These are phyloP conservation scores for Trichoderma koningii DNA, from an alignment of 2,329 filamentous ascomycete genomes.

Conservation along the genomic window DNA sequence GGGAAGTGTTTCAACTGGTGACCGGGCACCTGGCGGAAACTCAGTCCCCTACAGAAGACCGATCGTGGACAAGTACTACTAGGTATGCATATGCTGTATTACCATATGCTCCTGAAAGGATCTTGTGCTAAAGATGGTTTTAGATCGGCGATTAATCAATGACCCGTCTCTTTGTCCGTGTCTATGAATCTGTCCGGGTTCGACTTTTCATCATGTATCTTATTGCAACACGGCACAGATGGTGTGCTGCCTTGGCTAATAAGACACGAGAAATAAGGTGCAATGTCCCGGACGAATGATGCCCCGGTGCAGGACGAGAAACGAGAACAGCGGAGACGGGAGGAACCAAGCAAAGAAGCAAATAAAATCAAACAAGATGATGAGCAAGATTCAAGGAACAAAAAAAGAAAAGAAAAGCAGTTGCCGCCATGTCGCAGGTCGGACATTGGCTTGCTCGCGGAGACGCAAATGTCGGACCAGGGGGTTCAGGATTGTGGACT, in stretches of 20 bases:
- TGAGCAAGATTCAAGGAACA: background rate
- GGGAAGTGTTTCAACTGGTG: background rate
- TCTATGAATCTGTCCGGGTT: no score
- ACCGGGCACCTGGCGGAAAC: background rate
- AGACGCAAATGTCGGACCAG: background rate
- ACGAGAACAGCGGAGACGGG: background rate
- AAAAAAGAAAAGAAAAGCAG: background rate
- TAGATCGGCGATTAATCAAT: no score
- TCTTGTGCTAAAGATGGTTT: no score
- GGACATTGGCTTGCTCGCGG: background rate
- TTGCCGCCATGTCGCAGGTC: background rate
- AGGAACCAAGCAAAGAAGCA: background rate
- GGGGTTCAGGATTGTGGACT: background rate
- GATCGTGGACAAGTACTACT: background rate
- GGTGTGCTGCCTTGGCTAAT: no score
- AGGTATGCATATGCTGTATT: background rate
- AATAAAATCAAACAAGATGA: background rate
- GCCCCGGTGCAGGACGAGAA: no score
- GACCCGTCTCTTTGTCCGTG: no score
- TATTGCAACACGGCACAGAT: no score
- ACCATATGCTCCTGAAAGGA: no score
- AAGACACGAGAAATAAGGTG: no score
- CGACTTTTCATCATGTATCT: no score
- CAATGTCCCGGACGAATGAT: no score
- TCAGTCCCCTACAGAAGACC: background rate